Base-by-base conservation (phyloP, 768 basidiomycete species). In the Boletus rubroflammeus region DNA sequence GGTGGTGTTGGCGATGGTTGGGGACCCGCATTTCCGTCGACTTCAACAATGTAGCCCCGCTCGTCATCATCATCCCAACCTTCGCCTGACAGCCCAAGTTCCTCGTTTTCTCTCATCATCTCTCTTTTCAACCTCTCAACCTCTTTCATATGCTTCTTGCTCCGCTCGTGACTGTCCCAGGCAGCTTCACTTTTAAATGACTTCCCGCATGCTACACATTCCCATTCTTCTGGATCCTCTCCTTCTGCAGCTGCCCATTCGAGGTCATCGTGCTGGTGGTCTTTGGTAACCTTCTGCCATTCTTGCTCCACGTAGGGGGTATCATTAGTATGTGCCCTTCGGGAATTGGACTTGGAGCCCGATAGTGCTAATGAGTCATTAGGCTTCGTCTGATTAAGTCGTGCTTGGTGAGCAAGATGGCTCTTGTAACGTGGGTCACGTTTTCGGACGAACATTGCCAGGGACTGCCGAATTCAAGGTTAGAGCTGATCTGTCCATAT, bases 151-250 rank as follows among this genome's bases (percentile, higher is more conserved):
- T 99, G 97, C 70, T 93, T 97, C 72, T 89, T 89, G 69, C 94
- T 97, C 59, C 94, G 78, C 69, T 98, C 97, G 59, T 98, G 97
- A 68, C 93, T 98, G 61, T 86, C 78, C 95, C 95, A 99, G 5
- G 93, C 91, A 0, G 92, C 90, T 62, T 98, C 94, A 59, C 87
- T 93, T 64, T 86, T 76, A 67, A 98, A 98, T 0, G 80, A 78
- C 75, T 97, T 98, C 28, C 81, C 78, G 63, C 97, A 99, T 8
- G 86, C 95, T n/a, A 98, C 86, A 64, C 97, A 99, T 67, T 96
- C 94, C 86, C 88, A 93, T 65, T 90, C 89, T 62, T 93, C 89
- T 5, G 80, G 72, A 54, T 86, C 81, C 28, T 82, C 82, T 6
- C 83, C 84, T 66, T 87, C 88, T 2, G 80, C 88, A 8, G 78